Conservation (phyloP, 768 basidiomycete species). For the Clitopilus passeckerianus region DNA sequence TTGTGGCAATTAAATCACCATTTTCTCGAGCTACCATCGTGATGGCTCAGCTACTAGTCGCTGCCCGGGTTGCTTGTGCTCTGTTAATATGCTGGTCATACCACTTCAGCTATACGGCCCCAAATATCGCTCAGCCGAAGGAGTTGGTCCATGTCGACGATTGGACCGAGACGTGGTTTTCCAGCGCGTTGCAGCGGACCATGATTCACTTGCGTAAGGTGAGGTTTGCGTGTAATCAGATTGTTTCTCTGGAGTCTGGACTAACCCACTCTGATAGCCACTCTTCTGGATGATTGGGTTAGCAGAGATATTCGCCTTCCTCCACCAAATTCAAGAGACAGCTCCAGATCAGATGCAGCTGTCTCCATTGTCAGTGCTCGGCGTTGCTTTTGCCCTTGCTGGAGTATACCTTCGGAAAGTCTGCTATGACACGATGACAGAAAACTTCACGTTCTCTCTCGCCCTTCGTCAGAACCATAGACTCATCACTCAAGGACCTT, state of each 20-base stretch:
- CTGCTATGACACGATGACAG: slow-evolving; percentile 31
- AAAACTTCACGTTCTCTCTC: slow-evolving; percentile 34
- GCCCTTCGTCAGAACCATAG: slow-evolving; percentile 27
- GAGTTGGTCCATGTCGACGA: not conserved
- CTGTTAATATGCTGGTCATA: not conserved
- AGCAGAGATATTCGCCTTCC: not conserved
- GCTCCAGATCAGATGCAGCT: not conserved
- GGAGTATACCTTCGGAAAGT: slow-evolving; percentile 28
- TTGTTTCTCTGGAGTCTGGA: not conserved
- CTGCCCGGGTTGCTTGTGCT: not conserved
- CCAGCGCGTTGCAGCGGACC: not conserved
- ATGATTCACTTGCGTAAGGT: not conserved
- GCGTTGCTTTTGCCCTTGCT: slow-evolving; percentile 17
- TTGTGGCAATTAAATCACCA: not conserved
- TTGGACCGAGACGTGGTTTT: not conserved
- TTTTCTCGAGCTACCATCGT: not conserved
- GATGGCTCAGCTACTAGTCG: not conserved
- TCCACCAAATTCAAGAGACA: not conserved
- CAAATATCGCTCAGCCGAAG: not conserved
- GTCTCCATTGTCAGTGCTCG: slow-evolving; percentile 16
- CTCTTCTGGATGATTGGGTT: not conserved
- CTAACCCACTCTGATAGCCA: not conserved
- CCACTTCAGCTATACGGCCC: not conserved
- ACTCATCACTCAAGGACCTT: slow-evolving; percentile 34
- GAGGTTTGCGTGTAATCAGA: not conserved